A percentile compares a stretch with the other conserved stretches of the same genome.
These are phyloP conservation scores for Aspergillus hiratsukae DNA, from an alignment of 2,329 filamentous ascomycete species.

Conservation along the genomic window DNA sequence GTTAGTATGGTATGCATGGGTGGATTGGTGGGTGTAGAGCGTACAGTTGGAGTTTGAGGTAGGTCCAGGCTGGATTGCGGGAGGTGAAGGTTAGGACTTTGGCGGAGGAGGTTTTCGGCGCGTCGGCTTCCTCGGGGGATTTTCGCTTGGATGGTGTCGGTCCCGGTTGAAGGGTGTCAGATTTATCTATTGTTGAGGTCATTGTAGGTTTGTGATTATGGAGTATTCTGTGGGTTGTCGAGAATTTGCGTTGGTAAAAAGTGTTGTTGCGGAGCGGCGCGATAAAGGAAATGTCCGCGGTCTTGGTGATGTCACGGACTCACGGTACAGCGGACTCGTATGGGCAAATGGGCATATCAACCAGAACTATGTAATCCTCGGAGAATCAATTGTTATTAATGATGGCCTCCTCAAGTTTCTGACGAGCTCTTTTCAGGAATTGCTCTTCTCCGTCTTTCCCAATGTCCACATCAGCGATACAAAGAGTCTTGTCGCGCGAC, in stretches of 20 bases:
- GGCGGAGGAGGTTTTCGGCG: constrained; percentile 3
- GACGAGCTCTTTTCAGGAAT: constrained; percentile 19
- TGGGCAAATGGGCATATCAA: neutral
- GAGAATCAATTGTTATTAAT: constrained; percentile 1
- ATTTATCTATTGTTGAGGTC: neutral
- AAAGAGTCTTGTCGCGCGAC: constrained; percentile 60
- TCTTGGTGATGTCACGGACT: constrained; percentile 23
- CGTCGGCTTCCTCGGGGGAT: constrained; percentile 9
- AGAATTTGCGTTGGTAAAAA: neutral
- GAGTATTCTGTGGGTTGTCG: neutral
- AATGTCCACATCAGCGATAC: constrained; percentile 27
- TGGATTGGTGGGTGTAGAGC: constrained; percentile 1
- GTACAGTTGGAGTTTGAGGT: constrained; percentile 41
- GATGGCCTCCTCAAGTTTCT: constrained; percentile 17
- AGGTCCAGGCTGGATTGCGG: constrained; percentile 42
- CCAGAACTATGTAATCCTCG: neutral
- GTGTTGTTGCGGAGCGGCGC: neutral
- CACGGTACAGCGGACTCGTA: neutral
- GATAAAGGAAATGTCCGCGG: constrained; percentile 10
- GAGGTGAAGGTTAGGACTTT: constrained; percentile 33
- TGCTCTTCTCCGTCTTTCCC: constrained; percentile 27
- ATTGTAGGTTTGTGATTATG: neutral
- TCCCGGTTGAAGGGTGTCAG: neutral
- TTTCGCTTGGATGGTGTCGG: constrained; percentile 23
- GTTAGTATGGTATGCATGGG: neutral